Base-by-base conservation (phyloP, 164 flowering plant genomes). In the Kingdonia uniflora region DNA sequence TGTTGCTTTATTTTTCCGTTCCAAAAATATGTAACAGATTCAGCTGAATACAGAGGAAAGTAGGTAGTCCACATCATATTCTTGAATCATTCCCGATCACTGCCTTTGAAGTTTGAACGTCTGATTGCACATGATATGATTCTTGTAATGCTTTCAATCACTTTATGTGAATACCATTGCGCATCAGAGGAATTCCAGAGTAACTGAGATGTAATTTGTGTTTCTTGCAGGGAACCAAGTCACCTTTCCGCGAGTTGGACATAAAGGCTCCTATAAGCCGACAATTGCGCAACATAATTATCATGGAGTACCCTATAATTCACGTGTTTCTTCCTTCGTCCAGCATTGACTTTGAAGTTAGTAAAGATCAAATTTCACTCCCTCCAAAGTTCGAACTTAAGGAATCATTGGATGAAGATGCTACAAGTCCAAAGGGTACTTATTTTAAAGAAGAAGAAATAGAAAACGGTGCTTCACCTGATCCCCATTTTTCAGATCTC, bases 291-390 rank as follows among this genome's bases (percentile, higher is more conserved):
- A 63, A 74, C 57, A 16, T 70, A 45, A 67, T 67, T 40, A 62
- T 91, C 37, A 35, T 91, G 51, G 95, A 88, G 71, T 81, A 80
- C 63, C 98, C 95, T 12, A 74, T 75, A 4, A 82, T 92, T 57
- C 74, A 80, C 65, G 84, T 84, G 33, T 79, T 66, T 54, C 81
- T 86, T 19, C 89, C 95, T 22, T 74, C 91, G 10, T 73, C 82
- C 16, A 62, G n/a, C 29, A 60, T 20, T 54, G 71, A 82, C 62
- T 79, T 84, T 64, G 86, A 82, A 60, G 72, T 85, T 22, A 46
- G 72, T 25, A 75, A 72, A 51, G 64, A 37, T 49, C 48, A 55
- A 16, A 61, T 24, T 19, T 73, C 61, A 13, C 37, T 22, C 42
- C 44, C 52, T 13, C 50, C 29, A 20, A 59, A 61, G 48, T 47